Evolutionary conservation across 148 eudicot species (phyloP), one percentile per base, ranked within the genome.

Genomic region (Camellia lanceoleosa): DNA sequence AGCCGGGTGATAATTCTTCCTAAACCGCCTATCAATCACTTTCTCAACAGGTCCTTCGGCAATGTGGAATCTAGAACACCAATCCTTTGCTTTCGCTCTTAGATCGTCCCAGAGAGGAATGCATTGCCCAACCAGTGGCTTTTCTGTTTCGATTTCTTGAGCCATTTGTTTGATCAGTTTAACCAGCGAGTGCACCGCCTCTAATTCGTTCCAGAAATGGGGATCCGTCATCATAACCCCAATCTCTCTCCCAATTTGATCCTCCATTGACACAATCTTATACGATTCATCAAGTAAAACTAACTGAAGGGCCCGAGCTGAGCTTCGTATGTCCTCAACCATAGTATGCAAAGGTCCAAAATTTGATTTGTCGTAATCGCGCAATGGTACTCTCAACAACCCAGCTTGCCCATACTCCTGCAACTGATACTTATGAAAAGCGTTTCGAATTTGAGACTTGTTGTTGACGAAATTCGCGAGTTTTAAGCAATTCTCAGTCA

Each of bases 101-200:
- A 96, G 89, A 74, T 96, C 98, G 18, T 96, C 89, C 99, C 99
- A 96, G 7, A 96, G 86, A 0, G 97, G 93, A 23, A 96, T 90
- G 80, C 99, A 96, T 83, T 93, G 97, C 64, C 99, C 97, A 3
- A 96, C 88, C 19, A 91, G 67, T 12, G 98, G 96, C 77, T 88
- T 87, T 49, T 93, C 98, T 7, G 84, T 77, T 82, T 92, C 97
- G 19, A 93, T 89, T 15, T 96, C 97, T 38, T 84, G 86, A 78
- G 92, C 87, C 93, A 90, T 91, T 66, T 84, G 86, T 80, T 89
- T 92, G 62, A 93, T 84, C 73, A 91, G 16, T 66, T 86, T 89
- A 64, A 93, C 92, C n/a, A 96, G 72, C 9, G 92, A 90, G 18
- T 89, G 88, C 12, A 89, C 98, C 0, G 95, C 97, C 51, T 93